Evolutionary conservation across 768 basidiomycete species (phyloP).

Genomic region (Suillus clintonianus): DNA sequence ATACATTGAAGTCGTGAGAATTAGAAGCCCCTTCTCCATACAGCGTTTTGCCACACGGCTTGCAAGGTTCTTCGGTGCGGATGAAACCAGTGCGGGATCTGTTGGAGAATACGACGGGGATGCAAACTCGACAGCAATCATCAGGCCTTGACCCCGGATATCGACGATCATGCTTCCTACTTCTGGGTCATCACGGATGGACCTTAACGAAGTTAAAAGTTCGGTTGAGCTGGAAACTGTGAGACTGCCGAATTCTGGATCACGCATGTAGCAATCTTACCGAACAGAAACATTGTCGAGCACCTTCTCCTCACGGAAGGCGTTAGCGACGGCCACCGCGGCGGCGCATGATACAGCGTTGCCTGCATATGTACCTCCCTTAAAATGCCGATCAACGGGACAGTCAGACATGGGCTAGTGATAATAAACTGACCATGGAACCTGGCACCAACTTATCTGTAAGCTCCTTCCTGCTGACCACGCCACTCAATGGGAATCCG

Average conservation of each 20-base stretch:
- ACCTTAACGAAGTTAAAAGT: slow-evolving; percentile 62
- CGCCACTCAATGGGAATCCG: slow-evolving; percentile 90
- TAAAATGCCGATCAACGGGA: slow-evolving; percentile 10
- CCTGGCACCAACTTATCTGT: slow-evolving; percentile 80
- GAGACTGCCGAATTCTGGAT: not conserved
- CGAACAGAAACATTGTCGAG: slow-evolving; percentile 77
- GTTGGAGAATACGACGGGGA: slow-evolving; percentile 56
- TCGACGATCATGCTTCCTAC: slow-evolving; percentile 71
- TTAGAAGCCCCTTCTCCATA: slow-evolving; percentile 81
- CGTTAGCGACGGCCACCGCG: slow-evolving; percentile 78
- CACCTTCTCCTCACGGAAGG: slow-evolving; percentile 77
- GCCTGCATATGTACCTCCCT: slow-evolving; percentile 91
- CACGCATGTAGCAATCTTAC: slow-evolving; percentile 32
- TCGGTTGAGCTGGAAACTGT: slow-evolving; percentile 59
- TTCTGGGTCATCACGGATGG: slow-evolving; percentile 53
- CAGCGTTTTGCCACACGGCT: slow-evolving; percentile 75
- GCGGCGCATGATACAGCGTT: slow-evolving; percentile 94
- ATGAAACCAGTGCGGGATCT: slow-evolving; percentile 43
- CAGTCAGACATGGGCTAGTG: not conserved
- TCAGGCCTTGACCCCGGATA: slow-evolving; percentile 86
- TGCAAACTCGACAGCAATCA: slow-evolving; percentile 83
- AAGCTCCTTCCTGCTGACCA: slow-evolving; percentile 78
- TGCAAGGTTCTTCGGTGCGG: slow-evolving; percentile 58
- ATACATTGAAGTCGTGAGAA: slow-evolving; percentile 88
- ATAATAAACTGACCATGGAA: slow-evolving; percentile 57